Evolutionary conservation across 257 asterid genomes (phyloP), one percentile per base, ranked within the genome.

Genomic region (Prunella vulgaris): DNA sequence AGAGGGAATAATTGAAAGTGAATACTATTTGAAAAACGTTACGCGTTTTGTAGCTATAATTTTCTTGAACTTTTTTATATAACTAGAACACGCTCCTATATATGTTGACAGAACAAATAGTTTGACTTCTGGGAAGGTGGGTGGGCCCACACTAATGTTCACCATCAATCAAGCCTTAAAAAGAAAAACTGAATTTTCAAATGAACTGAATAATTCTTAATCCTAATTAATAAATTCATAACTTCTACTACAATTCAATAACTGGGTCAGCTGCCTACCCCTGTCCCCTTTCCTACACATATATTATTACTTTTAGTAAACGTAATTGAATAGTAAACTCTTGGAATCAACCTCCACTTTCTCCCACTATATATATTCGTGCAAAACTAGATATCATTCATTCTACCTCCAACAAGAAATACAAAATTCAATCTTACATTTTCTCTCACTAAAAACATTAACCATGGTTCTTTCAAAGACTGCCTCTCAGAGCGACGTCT

Each of bases 391-490:
- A 68, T 14, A 61, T 35, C 75, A 75, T 62, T 61, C 74, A 24
- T 64, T n/a, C n/a, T 62, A 27, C 44, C 5, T 32, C 22, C 25
- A 1, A 56, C 42, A 30, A 65, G 1, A 40, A 5, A 13, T 0
- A 13, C 3, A 0, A 17, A 0, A 27, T 13, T 14, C 53, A n/a
- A 14, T n/a, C 22, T 46, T 46, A 42, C 17, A 0, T 42, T 42
- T 24, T 13, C 2, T 24, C 14, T 56, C 24, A 0, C n/a, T n/a
- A n/a, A 1, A 48, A 48, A 48, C 63, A 10, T 5, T 69, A 18
- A 74, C 61, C 70, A 92, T 93, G 98, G 98, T 88, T 60, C 80
- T 90, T 13, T 85, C 96, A 38, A 85, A 83, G 68, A 66, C 88
- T n/a, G 71, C 78, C 25, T 84, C 97, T 1, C 68, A 82, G 7